Percentiles rank a stretch among this genome's conserved stretches.
Evolutionary conservation across 1,284 basidiomycete species (phyloP).

Genomic region (Melampsora americana): DNA sequence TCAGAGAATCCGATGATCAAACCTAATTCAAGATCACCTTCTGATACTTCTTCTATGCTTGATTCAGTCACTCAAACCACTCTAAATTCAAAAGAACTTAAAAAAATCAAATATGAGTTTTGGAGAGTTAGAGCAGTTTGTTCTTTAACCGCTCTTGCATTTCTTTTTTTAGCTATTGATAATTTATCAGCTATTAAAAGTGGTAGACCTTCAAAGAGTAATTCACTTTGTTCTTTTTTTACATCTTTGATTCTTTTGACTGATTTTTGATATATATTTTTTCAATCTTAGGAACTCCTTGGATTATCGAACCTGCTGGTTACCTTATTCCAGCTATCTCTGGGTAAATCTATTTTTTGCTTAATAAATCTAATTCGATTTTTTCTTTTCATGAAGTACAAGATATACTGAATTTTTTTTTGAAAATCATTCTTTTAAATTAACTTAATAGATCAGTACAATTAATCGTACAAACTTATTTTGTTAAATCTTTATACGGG

Average conservation of each 20-base stretch:
- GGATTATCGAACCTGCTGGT: background rate
- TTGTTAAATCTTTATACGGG: background rate
- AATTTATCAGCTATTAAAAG: background rate
- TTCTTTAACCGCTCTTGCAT: background rate
- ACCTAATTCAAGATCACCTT: too few species aligned
- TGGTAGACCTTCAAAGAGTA: slow-evolving; percentile 8
- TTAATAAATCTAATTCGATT: too few species aligned
- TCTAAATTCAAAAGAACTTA: background rate
- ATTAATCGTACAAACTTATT: slow-evolving; percentile 5
- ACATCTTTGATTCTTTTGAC: background rate
- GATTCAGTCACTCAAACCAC: too few species aligned
- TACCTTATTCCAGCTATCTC: slow-evolving; percentile 2
- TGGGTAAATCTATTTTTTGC: background rate
- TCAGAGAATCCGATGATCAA: too few species aligned
- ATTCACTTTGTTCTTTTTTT: background rate
- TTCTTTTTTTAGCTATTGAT: slow-evolving; percentile 5
- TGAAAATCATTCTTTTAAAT: background rate
- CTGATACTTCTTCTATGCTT: too few species aligned
- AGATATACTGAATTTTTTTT: background rate
- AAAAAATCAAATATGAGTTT: background rate
- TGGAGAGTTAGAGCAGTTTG: slow-evolving; percentile 5
- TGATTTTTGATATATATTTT: background rate
- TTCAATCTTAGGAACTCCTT: slow-evolving; percentile 1
- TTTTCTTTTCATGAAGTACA: too few species aligned
- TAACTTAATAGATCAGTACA: background rate